These are phyloP conservation scores for Kodamaea kaohsiungensis DNA, from an alignment of 805 yeast genomes.

Conservation along the genomic window DNA sequence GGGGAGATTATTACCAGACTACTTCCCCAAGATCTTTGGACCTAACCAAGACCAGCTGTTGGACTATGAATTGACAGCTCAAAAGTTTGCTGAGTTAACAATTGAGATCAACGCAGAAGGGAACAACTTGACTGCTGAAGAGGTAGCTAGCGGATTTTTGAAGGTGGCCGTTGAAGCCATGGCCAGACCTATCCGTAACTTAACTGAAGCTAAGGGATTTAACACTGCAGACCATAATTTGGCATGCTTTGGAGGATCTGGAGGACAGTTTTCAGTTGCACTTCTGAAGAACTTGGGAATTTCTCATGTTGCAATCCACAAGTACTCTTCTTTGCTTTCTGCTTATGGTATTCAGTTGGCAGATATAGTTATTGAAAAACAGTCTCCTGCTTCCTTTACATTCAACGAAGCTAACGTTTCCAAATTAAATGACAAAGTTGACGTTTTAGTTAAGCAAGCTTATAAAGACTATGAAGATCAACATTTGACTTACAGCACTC, in stretches of 20 bases:
- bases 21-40: slow-evolving; percentile 41
- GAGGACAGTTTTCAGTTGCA: slow-evolving; percentile 86
- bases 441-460: slow-evolving; percentile 45
- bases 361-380: slow-evolving; percentile 40
- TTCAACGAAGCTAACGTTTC: slow-evolving; percentile 27
- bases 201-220: slow-evolving; percentile 85
- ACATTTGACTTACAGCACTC: slow-evolving; percentile 48
- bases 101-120: slow-evolving; percentile 52
- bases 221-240: slow-evolving; percentile 63
- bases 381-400: slow-evolving; percentile 33
- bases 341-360: slow-evolving; percentile 90
- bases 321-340: slow-evolving; percentile 79
- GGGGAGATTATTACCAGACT: slow-evolving; percentile 37
- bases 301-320: slow-evolving; percentile 66
- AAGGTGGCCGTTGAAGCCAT: slow-evolving; percentile 84
- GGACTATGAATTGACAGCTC: slow-evolving; percentile 39
- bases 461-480: slow-evolving; percentile 43
- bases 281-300: slow-evolving; percentile 75
- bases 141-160: slow-evolving; percentile 79
- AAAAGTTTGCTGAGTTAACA: slow-evolving; percentile 56
- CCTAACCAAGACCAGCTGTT: slow-evolving; percentile 35
- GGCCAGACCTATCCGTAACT: slow-evolving; percentile 86
- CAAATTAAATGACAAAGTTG: slow-evolving; percentile 47
- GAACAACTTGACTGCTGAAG: slow-evolving; percentile 51
- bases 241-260: slow-evolving; percentile 91